These are phyloP conservation scores for Aspergillus novoparasiticus DNA, from an alignment of 2,329 filamentous ascomycete genomes.

Conservation along the genomic window DNA sequence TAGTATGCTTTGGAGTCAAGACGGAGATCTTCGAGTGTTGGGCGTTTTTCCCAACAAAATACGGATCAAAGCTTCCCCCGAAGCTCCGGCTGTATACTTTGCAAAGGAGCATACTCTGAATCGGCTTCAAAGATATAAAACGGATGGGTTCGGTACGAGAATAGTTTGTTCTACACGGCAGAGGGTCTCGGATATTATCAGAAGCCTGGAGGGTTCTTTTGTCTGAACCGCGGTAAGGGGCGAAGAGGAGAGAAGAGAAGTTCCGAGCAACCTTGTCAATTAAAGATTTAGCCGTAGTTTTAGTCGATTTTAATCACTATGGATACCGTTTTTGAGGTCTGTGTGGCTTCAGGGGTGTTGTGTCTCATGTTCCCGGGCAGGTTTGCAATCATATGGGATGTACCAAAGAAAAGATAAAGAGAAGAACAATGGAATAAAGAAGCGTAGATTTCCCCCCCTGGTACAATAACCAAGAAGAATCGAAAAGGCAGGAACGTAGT, in stretches of 20 bases:
- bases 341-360: neutral
- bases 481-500: neutral
- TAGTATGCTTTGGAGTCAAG: neutral
- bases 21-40: constrained; percentile 19
- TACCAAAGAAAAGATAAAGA: neutral
- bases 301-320: neutral
- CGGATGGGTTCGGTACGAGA: neutral
- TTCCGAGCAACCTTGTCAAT: neutral
- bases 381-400: neutral
- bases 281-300: neutral
- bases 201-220: constrained; percentile 5
- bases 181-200: constrained; percentile 2
- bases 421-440: neutral
- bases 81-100: neutral
- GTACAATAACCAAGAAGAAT: too few relatives aligned
- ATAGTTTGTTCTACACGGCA: neutral
- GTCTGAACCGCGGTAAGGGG: constrained; percentile 11
- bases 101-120: neutral
- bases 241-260: neutral
- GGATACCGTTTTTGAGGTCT: neutral
- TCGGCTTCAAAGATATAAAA: neutral
- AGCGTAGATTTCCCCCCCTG: neutral
- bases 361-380: neutral
- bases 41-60: constrained; percentile 33
- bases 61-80: constrained; percentile 21